A percentile compares a stretch with the other conserved stretches of the same genome.
Evolutionary conservation across 208 protist genomes (phyloP).

Genomic region (Acanthamoeba healyi): DNA sequence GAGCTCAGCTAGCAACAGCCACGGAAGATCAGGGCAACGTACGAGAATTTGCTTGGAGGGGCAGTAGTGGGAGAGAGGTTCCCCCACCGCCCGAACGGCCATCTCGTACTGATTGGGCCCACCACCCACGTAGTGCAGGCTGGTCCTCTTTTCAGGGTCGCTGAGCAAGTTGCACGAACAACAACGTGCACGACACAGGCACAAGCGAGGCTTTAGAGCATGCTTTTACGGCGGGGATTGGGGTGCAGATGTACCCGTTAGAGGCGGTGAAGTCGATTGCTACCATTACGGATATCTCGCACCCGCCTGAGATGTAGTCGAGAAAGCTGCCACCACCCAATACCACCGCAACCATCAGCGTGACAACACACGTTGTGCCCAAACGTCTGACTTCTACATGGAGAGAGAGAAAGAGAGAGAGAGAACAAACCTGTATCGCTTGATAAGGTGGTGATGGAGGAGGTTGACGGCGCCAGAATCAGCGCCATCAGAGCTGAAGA

Average conservation of each 20-base stretch:
- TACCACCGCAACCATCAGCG: no score
- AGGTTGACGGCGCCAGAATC: constrained; percentile 11
- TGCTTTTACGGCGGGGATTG: neutral
- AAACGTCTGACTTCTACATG: neutral
- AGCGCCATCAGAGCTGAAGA: neutral
- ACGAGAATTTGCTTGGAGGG: constrained; percentile 4
- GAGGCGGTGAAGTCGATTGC: constrained; percentile 87
- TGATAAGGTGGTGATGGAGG: constrained; percentile 34
- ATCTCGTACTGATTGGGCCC: constrained; percentile 75
- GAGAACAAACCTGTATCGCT: neutral
- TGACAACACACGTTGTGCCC: neutral
- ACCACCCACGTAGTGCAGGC: constrained; percentile 8
- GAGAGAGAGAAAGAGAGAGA: neutral
- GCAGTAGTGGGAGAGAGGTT: constrained; percentile 52
- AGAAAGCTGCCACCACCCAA: constrained; percentile 73
- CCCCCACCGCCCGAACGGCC: constrained; percentile 74
- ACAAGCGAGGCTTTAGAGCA: neutral
- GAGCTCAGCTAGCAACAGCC: neutral
- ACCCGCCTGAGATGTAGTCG: constrained; percentile 84
- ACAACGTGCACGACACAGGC: no score
- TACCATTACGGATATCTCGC: constrained; percentile 83
- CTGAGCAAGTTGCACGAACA: neutral
- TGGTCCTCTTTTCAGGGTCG: neutral
- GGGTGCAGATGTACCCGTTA: constrained; percentile 55
- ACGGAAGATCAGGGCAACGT: neutral